Evolutionary conservation across 2,329 filamentous ascomycete species (phyloP), one percentile per base, ranked within the genome.

Genomic region (Hypoxylon sp.): DNA sequence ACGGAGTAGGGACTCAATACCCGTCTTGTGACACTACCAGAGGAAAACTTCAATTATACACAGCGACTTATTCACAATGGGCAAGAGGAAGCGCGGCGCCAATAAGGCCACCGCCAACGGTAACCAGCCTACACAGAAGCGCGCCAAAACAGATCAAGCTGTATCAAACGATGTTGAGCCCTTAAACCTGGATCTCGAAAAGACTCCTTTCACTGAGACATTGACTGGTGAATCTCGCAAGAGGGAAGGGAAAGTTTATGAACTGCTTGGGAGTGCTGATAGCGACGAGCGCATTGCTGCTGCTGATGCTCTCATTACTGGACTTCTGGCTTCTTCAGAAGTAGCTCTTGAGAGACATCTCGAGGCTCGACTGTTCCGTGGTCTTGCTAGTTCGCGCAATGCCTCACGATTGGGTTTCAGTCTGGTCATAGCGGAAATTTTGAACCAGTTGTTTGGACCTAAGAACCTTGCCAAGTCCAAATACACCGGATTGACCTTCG

Each of bases 321-420:
- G 78, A 5, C 74, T 87, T 1, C 65, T 86, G 1, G 76, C 69
- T 27, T 74, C 73, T 31, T 71, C 80, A 13, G 82, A 86, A 65
- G 62, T 73, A 1, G 78, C 82, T 2, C 72, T 87, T 9, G 69
- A 78, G 60, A 74, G 82, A 51, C 84, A 87, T 61, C 72, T 87
- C 20, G 81, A 84, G 57, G 82, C 82, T 66, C 81, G 88, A 17
- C 77, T 99, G 26, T 90, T 97, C 69, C 85, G 90, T 45, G 94
- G 94, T 29, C 83, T 97, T 12, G 91, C 92, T 55, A 97, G 91
- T 69, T 88, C 91, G 45, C 86, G 91, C 49, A 96, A 96, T 74
- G 90, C 90, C 8, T 91, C 93, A 12, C 82, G 94, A 17, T 75
- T 94, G 40, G 94, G 94, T 3, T 97, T 96, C 69, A 96, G 91